Conservation (phyloP, 1,284 basidiomycete species). For the Sphaerobolus stellatus region DNA sequence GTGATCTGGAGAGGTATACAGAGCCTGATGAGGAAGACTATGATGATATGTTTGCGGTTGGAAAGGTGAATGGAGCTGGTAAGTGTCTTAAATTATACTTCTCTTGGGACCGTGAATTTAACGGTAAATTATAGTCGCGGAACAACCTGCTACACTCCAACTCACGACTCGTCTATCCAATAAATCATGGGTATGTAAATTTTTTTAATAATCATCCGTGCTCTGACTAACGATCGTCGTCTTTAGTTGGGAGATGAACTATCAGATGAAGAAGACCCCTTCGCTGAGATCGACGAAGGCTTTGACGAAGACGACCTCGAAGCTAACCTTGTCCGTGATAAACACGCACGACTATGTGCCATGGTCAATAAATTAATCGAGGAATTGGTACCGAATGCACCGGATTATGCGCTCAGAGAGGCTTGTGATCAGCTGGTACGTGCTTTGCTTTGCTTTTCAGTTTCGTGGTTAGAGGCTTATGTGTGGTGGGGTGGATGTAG, state of each 20-base stretch:
- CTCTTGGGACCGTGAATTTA: constrained; percentile 6
- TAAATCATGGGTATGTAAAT: constrained; percentile 74
- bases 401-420: constrained; percentile 77
- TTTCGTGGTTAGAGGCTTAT: background rate
- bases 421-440: constrained; percentile 86
- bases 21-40: constrained; percentile 86
- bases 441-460: constrained; percentile 23
- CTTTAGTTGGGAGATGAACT: constrained; percentile 73
- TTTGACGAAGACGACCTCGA: constrained; percentile 87
- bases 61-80: constrained; percentile 67
- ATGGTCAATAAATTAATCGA: constrained; percentile 85
- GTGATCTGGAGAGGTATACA: constrained; percentile 78
- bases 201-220: constrained; percentile 6
- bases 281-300: constrained; percentile 93
- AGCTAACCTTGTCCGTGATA: constrained; percentile 85
- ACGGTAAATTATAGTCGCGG: constrained; percentile 43
- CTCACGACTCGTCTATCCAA: constrained; percentile 83
- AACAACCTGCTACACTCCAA: constrained; percentile 67
- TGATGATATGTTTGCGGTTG: constrained; percentile 88
- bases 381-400: constrained; percentile 75
- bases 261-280: constrained; percentile 89
- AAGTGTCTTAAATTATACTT: constrained; percentile 28
- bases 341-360: constrained; percentile 81
- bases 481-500: constrained; percentile 39
- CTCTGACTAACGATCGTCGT: constrained; percentile 7